Evolutionary conservation across 306 rosid species (phyloP), one percentile per base, ranked within the genome.

Genomic region (Pterocarpus macrocarpus): DNA sequence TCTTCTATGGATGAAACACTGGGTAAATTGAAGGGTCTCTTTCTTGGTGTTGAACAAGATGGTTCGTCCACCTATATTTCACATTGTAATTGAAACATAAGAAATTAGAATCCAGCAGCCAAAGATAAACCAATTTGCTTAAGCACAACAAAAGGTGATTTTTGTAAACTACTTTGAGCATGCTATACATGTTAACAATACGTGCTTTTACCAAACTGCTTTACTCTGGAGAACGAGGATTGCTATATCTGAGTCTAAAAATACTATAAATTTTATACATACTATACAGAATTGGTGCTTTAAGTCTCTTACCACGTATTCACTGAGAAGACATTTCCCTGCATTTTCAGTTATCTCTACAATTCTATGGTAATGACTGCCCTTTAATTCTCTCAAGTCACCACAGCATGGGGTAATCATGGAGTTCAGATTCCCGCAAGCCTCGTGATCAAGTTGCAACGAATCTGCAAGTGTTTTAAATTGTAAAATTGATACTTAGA

Each of bases 11-110:
- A 92, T 49, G 89, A 84, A 65, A 89, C 81, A 57, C 95, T 92
- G 0, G 97, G 98, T 77, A 96, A 89, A 87, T 92, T 94, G 88
- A 96, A 93, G 22, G 90, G 84, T 81, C 99, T 91, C 82, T 89
- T 90, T 83, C 88, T 90, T 5, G 98, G 99, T n/a, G 97, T 96
- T 71, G 99, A 96, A 90, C 99, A 96, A 55, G 99, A 96, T 73
- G 98, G 97, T 87, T 94, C 98, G 16, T 96, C 98, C 61, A 96
- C 97, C 99, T 96, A 81, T 4, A 77, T 47, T 65, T 62, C 39
- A 52, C 11, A 59, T 8, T 16, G 68, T 52, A 66, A 73, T 80
- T 71, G 53, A 43, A 78, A 66, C 80, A 80, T 12, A 5, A 35
- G 12, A 68, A 73, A 73, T 39, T 76, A 38, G 6, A 67, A 71